phyloP scores from a whole-genome alignment of 1,284 basidiomycete genomes.

The Trametes pubescens region DNA sequence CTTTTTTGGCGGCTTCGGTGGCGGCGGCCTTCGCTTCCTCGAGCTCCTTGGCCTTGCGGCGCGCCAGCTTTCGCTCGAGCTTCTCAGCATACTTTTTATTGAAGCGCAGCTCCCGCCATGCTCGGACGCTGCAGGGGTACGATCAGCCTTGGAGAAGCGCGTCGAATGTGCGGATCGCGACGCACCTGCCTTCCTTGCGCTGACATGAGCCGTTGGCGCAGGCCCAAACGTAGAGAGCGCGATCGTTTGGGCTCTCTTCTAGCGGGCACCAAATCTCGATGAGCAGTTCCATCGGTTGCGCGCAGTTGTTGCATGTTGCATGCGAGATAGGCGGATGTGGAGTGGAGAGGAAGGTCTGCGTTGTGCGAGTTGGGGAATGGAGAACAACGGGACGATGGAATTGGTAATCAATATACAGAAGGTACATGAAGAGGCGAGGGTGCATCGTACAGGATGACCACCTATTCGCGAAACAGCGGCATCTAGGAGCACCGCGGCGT shows the following conservation, averaged over 20 bases:
- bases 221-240: slow-evolving; percentile 83
- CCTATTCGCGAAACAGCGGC: slow-evolving; percentile 86
- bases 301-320: slow-evolving; percentile 73
- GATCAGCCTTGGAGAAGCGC: slow-evolving; percentile 7
- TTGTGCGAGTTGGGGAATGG: neutral
- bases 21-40: slow-evolving; percentile 41
- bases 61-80: slow-evolving; percentile 55
- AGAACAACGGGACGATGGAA: slow-evolving; percentile 15
- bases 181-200: slow-evolving; percentile 65
- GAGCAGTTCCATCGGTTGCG: slow-evolving; percentile 76
- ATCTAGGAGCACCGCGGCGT: slow-evolving; percentile 65
- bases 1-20: slow-evolving; percentile 44
- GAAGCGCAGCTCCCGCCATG: slow-evolving; percentile 76
- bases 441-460: slow-evolving; percentile 81
- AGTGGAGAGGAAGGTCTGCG: slow-evolving; percentile 45
- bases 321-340: slow-evolving; percentile 43
- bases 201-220: slow-evolving; percentile 76
- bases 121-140: slow-evolving; percentile 64
- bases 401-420: slow-evolving; percentile 43
- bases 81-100: slow-evolving; percentile 79
- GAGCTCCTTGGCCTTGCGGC: slow-evolving; percentile 48
- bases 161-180: slow-evolving; percentile 19
- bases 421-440: slow-evolving; percentile 54
- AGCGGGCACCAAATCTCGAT: slow-evolving; percentile 89
- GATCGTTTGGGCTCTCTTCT: slow-evolving; percentile 81